These are phyloP conservation scores for Zymoseptoria tritici DNA, from an alignment of 2,329 filamentous ascomycete species.

Conservation along the genomic window DNA sequence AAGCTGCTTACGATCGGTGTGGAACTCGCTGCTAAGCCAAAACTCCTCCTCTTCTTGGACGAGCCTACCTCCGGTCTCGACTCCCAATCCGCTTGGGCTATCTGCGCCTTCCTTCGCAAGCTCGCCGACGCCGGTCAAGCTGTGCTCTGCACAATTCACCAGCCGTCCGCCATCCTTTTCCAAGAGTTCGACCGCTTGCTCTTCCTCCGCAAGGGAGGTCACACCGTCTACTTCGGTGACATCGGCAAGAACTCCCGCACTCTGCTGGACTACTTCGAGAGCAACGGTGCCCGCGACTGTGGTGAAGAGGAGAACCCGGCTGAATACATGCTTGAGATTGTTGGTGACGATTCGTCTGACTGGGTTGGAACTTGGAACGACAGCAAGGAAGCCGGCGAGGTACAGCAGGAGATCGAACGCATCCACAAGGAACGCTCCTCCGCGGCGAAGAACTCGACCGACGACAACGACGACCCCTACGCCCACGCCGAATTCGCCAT, in stretches of 20 bases:
- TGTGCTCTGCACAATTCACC: constrained; percentile 43
- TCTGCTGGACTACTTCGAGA: constrained; percentile 50
- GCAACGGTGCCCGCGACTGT: constrained; percentile 55
- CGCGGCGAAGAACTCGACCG: constrained; percentile 18
- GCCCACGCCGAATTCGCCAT: constrained; percentile 39
- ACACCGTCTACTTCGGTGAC: constrained; percentile 43
- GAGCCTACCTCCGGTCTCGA: constrained; percentile 55
- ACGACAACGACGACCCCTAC: constrained; percentile 27
- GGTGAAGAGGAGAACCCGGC: constrained; percentile 57
- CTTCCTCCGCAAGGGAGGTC: constrained; percentile 38
- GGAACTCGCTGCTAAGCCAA: constrained; percentile 39
- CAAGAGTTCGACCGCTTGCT: constrained; percentile 40
- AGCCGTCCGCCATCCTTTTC: constrained; percentile 40
- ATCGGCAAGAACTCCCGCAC: constrained; percentile 37
- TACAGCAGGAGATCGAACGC: constrained; percentile 34
- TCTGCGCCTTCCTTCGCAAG: constrained; percentile 55
- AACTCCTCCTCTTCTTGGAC: constrained; percentile 57
- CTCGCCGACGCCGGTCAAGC: constrained; percentile 45
- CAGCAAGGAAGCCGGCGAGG: constrained; percentile 23
- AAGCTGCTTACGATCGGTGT: constrained; percentile 55
- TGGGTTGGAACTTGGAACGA: constrained; percentile 37
- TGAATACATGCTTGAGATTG: constrained; percentile 63
- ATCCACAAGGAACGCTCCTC: constrained; percentile 32
- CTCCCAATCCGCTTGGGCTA: constrained; percentile 56
- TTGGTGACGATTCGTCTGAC: constrained; percentile 32